These are phyloP conservation scores for Tinospora cordifolia DNA, from an alignment of 164 flowering plant species.

Conservation along the genomic window DNA sequence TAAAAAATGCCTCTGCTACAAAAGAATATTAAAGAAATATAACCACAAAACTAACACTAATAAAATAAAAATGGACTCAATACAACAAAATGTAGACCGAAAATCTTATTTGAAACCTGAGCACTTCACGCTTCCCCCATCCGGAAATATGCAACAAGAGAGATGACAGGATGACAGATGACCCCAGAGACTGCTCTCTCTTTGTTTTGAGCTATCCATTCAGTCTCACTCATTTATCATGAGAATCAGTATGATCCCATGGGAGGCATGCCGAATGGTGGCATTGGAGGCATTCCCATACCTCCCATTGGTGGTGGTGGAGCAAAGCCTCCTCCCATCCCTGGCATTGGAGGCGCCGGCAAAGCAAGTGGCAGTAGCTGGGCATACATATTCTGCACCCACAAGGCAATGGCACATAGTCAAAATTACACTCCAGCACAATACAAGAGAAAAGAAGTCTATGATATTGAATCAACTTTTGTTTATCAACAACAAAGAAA, in stretches of 20 bases:
- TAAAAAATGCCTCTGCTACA: slow-evolving; percentile 43
- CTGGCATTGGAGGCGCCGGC: slow-evolving; percentile 95
- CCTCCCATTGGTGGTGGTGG: slow-evolving; percentile 76
- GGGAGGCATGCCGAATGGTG: slow-evolving; percentile 94
- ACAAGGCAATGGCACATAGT: slow-evolving; percentile 7
- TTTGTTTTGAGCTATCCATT: neutral
- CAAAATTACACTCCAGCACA: neutral
- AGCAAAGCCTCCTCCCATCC: slow-evolving; percentile 63
- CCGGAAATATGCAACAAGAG: slow-evolving; percentile 1
- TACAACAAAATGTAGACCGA: neutral
- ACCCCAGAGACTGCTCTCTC: slow-evolving; percentile 3
- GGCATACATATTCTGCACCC: slow-evolving; percentile 95
- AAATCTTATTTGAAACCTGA: slow-evolving; percentile 18
- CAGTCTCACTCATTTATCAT: neutral
- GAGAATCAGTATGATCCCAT: slow-evolving; percentile 60
- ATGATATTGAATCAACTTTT: neutral
- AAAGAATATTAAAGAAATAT: slow-evolving; percentile 37
- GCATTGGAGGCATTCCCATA: slow-evolving; percentile 99
- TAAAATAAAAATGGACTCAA: neutral
- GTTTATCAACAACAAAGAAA: neutral
- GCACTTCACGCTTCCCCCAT: slow-evolving; percentile 11
- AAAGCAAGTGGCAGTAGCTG: slow-evolving; percentile 95
- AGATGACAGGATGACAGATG: neutral
- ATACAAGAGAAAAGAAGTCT: neutral
- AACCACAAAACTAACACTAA: slow-evolving; percentile 18